Conservation (phyloP, 164 flowering plant genomes). For the Berberis vulgaris region DNA sequence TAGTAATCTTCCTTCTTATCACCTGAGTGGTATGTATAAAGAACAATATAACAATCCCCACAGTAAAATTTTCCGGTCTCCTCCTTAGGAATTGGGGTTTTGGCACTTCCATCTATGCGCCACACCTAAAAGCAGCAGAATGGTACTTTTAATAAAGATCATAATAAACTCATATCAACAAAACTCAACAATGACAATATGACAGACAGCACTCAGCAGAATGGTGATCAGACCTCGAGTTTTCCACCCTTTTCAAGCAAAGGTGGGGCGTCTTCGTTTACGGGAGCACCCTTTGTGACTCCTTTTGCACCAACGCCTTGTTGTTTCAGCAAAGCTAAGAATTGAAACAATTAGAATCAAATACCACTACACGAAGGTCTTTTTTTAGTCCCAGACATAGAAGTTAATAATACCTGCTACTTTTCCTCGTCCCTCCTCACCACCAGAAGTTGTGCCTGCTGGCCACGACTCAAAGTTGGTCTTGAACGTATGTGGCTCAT, state of each 20-base stretch:
- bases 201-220: background rate
- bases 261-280: slow-evolving; percentile 87
- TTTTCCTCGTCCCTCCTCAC: slow-evolving; percentile 97
- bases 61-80: slow-evolving; percentile 91
- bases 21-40: slow-evolving; percentile 86
- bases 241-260: slow-evolving; percentile 92
- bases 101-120: slow-evolving; percentile 85
- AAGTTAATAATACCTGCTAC: slow-evolving; percentile 71
- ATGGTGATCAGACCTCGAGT: slow-evolving; percentile 51
- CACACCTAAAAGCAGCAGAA: slow-evolving; percentile 54
- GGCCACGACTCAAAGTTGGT: slow-evolving; percentile 97
- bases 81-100: slow-evolving; percentile 74
- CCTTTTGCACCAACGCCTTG: slow-evolving; percentile 92
- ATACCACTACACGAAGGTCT: background rate
- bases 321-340: slow-evolving; percentile 91
- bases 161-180: background rate
- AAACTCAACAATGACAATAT: background rate
- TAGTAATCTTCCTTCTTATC: slow-evolving; percentile 90
- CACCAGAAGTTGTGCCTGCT: slow-evolving; percentile 58
- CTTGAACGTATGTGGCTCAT: slow-evolving; percentile 88
- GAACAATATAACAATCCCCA: slow-evolving; percentile 95
- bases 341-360: slow-evolving; percentile 7
- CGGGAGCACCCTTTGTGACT: slow-evolving; percentile 55
- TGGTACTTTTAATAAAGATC: background rate
- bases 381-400: background rate